Evolutionary conservation across 495 filamentous ascomycete species (phyloP).

Genomic region (Penicillium soppii): DNA sequence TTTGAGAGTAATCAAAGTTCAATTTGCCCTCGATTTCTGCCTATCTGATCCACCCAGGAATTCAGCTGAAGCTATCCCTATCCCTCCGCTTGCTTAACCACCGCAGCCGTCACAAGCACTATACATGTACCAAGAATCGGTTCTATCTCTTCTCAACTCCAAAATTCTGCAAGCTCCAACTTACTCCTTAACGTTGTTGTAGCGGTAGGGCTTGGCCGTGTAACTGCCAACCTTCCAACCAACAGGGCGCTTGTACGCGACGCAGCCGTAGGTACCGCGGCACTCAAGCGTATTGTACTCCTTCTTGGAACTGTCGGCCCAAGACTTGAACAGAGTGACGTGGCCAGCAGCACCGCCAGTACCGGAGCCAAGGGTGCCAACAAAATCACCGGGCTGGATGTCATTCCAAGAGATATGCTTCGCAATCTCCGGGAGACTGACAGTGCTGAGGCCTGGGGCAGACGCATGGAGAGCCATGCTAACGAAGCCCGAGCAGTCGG

Average conservation of each 20-base stretch:
- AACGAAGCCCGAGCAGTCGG: slow-evolving; percentile 15
- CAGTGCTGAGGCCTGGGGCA: slow-evolving; percentile 11
- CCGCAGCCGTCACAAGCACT: no score
- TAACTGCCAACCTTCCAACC: slow-evolving; percentile 15
- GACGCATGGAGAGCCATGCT: slow-evolving; percentile 16
- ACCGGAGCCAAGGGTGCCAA: slow-evolving; percentile 12
- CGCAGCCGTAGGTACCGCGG: slow-evolving; percentile 14
- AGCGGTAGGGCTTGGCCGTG: slow-evolving; percentile 15
- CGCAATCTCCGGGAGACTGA: slow-evolving; percentile 12
- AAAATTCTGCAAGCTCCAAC: background rate
- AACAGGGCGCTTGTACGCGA: slow-evolving; percentile 15
- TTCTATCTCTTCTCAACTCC: background rate
- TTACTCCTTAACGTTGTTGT: slow-evolving; percentile 12
- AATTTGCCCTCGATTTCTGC: no score
- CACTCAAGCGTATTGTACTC: slow-evolving; percentile 19
- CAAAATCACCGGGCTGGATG: slow-evolving; percentile 12
- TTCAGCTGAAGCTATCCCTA: no score
- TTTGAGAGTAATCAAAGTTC: no score
- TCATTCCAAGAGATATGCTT: slow-evolving; percentile 13
- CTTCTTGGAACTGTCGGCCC: slow-evolving; percentile 17
- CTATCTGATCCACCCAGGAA: no score
- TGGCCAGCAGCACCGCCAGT: slow-evolving; percentile 17
- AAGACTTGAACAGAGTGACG: slow-evolving; percentile 15
- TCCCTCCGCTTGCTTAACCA: no score
- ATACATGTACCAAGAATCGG: background rate